Evolutionary conservation across 805 yeast species (phyloP), one percentile per base, ranked within the genome.

Genomic region (Wickerhamomyces subpelliculosus): DNA sequence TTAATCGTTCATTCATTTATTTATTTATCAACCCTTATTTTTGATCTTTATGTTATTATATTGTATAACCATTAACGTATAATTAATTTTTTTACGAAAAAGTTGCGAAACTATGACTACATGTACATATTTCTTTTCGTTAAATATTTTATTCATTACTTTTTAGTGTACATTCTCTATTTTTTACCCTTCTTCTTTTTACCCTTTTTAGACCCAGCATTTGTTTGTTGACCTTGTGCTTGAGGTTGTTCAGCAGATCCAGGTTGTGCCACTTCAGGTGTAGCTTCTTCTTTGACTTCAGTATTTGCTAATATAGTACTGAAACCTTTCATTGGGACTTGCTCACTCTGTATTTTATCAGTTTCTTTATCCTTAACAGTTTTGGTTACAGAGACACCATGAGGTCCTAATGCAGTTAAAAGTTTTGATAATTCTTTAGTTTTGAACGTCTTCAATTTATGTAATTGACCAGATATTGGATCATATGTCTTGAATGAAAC

Each of bases 381-480:
- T 27, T 25, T 40, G 37, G 22, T 44, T 19, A 40, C 34, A 9
- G 36, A 30, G 35, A 78, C 79, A 2, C 78, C 77, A 37, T 67
- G 64, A 4, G 87, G 86, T 0, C 94, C 94, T 34, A 86, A 55
- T 9, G 83, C 81, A n/a, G 83, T 73, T 53, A 84, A 60, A 14
- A 86, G 54, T 50, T 86, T 72, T 19, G 84, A 75, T 33, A 86
- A 67, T 54, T 85, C 93, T 54, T 85, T 85, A 29, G 69, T 55
- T 46, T 78, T 78, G 44, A 62, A 60, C 1, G 88, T 77, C 39
- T 68, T 71, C 51, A 69, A 70, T 42, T 67, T 70, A 54, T 79
- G 70, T 38, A 84, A 70, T 32, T 75, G 67, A 3, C 95, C 94
- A 8, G 77, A 67, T 8, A 57, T 64, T 3, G 89, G 77, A 51